Evolutionary conservation across 768 basidiomycete species (phyloP).

Genomic region (Tylopilus intermedius): DNA sequence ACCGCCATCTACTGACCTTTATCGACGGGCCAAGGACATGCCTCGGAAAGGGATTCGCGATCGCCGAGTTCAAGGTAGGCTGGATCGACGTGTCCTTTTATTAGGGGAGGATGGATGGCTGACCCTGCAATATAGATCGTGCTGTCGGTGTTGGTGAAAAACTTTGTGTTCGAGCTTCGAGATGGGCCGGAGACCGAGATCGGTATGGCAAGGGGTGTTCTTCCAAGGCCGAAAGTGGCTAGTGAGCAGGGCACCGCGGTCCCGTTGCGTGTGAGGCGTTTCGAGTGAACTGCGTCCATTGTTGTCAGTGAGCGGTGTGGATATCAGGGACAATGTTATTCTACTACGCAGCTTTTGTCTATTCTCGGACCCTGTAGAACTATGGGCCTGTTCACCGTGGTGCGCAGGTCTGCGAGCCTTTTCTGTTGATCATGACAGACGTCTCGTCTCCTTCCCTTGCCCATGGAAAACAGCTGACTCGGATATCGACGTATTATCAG

Average conservation of each 20-base stretch:
- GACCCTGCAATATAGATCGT: conserved; percentile 30
- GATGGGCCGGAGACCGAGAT: conserved; percentile 17
- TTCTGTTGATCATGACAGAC: too few relatives aligned
- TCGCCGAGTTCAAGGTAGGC: conserved; percentile 25
- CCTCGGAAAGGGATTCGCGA: conserved; percentile 12
- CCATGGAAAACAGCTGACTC: too few relatives aligned
- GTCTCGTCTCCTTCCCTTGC: too few relatives aligned
- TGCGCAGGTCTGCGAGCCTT: too few relatives aligned
- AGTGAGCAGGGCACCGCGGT: conserved; percentile 21
- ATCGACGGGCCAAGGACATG: conserved; percentile 47
- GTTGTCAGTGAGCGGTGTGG: neutral
- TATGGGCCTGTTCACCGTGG: too few relatives aligned
- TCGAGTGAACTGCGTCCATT: conserved; percentile 18
- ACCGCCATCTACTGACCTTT: conserved; percentile 49
- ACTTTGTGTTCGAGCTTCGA: conserved; percentile 20
- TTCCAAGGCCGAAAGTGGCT: conserved; percentile 18
- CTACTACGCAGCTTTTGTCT: too few relatives aligned
- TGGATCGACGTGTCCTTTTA: neutral
- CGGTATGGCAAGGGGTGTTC: conserved; percentile 11
- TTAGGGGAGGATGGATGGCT: neutral
- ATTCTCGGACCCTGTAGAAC: too few relatives aligned
- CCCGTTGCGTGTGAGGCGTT: conserved; percentile 6
- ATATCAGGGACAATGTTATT: neutral
- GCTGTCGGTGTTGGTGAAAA: conserved; percentile 39
- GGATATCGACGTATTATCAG: too few relatives aligned